Evolutionary conservation across 2,329 filamentous ascomycete genomes (phyloP).

Genomic region (Diaporthe longicolla): DNA sequence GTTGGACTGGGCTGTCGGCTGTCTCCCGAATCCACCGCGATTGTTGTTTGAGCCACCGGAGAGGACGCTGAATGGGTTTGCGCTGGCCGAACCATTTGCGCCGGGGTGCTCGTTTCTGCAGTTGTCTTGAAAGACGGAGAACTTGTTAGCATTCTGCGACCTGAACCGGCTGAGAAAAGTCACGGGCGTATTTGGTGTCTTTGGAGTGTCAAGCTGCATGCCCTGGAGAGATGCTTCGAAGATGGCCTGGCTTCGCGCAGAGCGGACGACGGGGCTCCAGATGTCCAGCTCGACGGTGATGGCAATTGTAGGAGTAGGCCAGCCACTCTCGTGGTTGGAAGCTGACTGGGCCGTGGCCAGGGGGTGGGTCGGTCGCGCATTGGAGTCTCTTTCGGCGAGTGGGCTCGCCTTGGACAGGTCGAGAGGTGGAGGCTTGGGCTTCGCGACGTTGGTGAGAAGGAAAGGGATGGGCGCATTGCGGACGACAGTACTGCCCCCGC

Average conservation of each 20-base stretch:
- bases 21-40: constrained; percentile 58
- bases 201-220: constrained; percentile 28
- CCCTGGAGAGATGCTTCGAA: background rate
- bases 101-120: constrained; percentile 70
- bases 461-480: constrained; percentile 13
- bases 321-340: background rate
- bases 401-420: constrained; percentile 7
- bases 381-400: constrained; percentile 5
- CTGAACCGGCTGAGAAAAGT: background rate
- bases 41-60: constrained; percentile 56
- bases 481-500: background rate
- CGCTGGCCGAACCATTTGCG: constrained; percentile 48
- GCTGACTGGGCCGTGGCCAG: background rate
- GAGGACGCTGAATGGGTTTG: constrained; percentile 48
- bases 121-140: constrained; percentile 54
- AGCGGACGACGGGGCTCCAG: background rate
- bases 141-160: constrained; percentile 23
- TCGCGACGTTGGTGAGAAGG: constrained; percentile 3
- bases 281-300: background rate
- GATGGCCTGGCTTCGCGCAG: background rate
- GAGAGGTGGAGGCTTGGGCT: constrained; percentile 5
- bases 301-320: background rate
- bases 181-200: background rate
- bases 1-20: constrained; percentile 39
- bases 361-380: background rate